phyloP scores from a whole-genome alignment of 2,329 filamentous ascomycete species.

The Didymella lethalis region DNA sequence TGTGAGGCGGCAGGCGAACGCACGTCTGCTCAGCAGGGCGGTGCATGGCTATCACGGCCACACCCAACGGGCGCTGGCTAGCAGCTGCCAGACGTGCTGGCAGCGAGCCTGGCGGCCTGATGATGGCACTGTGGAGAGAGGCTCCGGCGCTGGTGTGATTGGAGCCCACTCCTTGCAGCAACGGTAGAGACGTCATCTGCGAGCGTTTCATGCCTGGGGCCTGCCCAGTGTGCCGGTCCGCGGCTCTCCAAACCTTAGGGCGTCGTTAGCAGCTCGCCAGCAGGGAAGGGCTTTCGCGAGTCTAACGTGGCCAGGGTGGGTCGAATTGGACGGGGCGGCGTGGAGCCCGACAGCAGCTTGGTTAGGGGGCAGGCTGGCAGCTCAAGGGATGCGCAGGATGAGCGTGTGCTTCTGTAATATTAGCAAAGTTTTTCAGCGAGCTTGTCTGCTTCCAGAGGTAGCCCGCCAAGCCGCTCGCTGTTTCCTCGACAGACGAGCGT shows the following conservation, averaged over 20 bases:
- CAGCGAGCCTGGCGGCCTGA: constrained; percentile 24
- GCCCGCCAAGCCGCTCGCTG: constrained; percentile 26
- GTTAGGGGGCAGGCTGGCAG: constrained; percentile 21
- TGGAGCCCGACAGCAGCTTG: constrained; percentile 24
- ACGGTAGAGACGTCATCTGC: constrained; percentile 32
- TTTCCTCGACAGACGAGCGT: constrained; percentile 25
- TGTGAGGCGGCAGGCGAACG: not conserved
- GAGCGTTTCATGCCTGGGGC: constrained; percentile 26
- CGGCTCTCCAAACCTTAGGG: constrained; percentile 25
- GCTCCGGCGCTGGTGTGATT: constrained; percentile 22
- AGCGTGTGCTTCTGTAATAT: constrained; percentile 21
- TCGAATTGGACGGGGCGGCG: constrained; percentile 26
- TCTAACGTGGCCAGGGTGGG: constrained; percentile 15
- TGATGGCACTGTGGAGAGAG: constrained; percentile 25
- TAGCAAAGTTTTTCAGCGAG: constrained; percentile 22
- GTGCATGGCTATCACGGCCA: constrained; percentile 23
- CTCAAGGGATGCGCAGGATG: constrained; percentile 21
- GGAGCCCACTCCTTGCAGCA: constrained; percentile 19
- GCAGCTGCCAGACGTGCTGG: constrained; percentile 13
- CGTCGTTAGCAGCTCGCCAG: constrained; percentile 23
- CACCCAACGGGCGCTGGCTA: constrained; percentile 11
- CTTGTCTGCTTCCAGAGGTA: constrained; percentile 25
- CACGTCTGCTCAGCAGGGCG: constrained; percentile 22
- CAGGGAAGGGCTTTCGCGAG: constrained; percentile 24
- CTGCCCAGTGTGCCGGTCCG: constrained; percentile 22